A percentile compares a stretch with the other conserved stretches of the same genome.
These are phyloP conservation scores for Tetrahymena malaccensis DNA, from an alignment of 73 alveolate genomes.

Conservation along the genomic window DNA sequence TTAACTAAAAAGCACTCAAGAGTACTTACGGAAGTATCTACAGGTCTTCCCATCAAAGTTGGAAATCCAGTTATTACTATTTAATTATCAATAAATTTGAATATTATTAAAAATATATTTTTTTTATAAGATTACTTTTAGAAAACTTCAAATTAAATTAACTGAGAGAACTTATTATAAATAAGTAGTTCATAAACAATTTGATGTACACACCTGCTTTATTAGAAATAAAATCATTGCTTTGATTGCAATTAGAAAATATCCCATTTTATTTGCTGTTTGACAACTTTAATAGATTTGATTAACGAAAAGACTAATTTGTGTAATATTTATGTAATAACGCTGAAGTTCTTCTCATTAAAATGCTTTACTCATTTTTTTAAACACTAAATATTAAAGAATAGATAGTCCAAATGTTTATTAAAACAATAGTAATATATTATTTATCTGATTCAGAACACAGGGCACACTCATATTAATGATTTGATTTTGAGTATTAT, in stretches of 20 bases:
- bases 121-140: background rate
- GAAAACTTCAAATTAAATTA: background rate
- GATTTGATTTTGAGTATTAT: background rate
- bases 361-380: no score
- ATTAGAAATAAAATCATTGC: no score
- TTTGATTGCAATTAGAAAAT: no score
- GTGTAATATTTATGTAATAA: no score
- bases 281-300: no score
- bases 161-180: background rate
- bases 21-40: background rate
- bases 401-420: background rate
- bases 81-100: background rate
- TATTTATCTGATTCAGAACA: background rate
- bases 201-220: slow-evolving; percentile 7
- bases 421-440: background rate
- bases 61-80: slow-evolving; percentile 9
- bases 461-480: background rate
- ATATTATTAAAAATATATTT: background rate
- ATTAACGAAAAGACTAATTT: no score
- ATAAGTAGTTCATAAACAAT: background rate
- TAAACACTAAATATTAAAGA: no score
- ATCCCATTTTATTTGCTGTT: no score
- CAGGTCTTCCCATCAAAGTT: background rate
- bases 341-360: no score
- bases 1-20: background rate